Base-by-base conservation (phyloP, 306 rosid genomes). In the Gleditsia sinensis region DNA sequence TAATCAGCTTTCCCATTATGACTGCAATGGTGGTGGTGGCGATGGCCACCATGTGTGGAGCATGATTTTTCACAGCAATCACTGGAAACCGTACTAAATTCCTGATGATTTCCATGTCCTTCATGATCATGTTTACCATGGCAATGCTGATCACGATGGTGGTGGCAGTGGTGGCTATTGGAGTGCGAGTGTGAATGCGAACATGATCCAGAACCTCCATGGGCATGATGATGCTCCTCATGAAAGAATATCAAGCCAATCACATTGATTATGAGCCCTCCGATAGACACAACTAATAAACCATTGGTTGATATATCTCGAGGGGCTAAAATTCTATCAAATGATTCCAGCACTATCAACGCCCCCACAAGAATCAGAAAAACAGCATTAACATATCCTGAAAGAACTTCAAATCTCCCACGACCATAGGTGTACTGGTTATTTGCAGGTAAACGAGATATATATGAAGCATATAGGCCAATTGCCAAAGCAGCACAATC, bases 401-500 rank as follows among this genome's bases (percentile, higher is more conserved):
- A 91, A n/a, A 93, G 88, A 83, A 93, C 92, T 87, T 90, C 97
- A 85, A 93, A 93, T 57, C 98, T 89, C 63, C 97, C 98, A 21
- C 98, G 89, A 7, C 98, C 98, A 46, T 87, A 93, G 76, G 89
- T 90, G 65, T 83, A 91, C 77, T 87, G 88, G 66, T 39, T 69
- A 83, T 91, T 93, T 0, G 96, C 97, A 33, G 97, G 98, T 58
- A 93, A 82, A 46, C 96, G 90, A 9, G 98, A 93, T 63, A 93
- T 91, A 81, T 93, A 93, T 0, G 98, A 93, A 62, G 98, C 98
- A 78, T 93, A 93, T 46, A 93, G 55, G 74, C 98, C 98, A 78
- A 93, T 89, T 4, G 98, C 97, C 79, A 93, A 77, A 68, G 98
- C 98, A 83, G 96, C 98, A 84, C 98, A 93, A 77, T 93, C 98